Evolutionary conservation across 2,329 filamentous ascomycete species (phyloP), one percentile per base, ranked within the genome.

Genomic region (Drechmeria coniospora): DNA sequence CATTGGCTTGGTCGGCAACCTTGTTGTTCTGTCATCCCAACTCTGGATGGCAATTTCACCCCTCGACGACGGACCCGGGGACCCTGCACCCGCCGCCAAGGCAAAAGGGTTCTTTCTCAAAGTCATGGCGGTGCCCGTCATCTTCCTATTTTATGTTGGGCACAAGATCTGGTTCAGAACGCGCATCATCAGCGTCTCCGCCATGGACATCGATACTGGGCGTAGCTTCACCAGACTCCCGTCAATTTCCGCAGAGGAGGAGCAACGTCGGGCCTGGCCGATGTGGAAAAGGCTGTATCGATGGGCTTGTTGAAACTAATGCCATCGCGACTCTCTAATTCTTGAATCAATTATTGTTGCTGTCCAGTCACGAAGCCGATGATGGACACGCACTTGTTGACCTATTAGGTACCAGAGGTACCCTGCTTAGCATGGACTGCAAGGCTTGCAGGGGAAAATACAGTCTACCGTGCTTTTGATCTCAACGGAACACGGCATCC

Each of bases 131-230:
- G 68, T 69, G 2, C 78, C 78, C 7, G 68, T 81, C 37, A 68
- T 81, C 11, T 40, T 73, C 11, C 38, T 61, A 18, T 78, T 76
- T 50, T 92, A 79, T 49, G 26, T 80, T 9, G 61, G 51, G 0
- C 86, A 92, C 54, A 92, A 92, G 54, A n/a, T 87, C 22, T 78
- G 61, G 52, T 79, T 69, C 46, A 62, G 61, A 30, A 90, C 83
- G 2, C 56, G 61, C 2, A 60, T 82, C 30, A 63, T 92, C 25
- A 61, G 65, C 12, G 54, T 66, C 15, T 59, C 63, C 26, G 76
- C 90, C 36, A 90, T 93, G 74, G 84, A 93, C 52, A 56, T 93
- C 35, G 68, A 30, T 20, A 25, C 28, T 11, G 28, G 28, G n/a
- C 16, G 23, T 6, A 30, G 28, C 19, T 30, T 30, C 17, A 13